These are phyloP conservation scores for Hygrocybe punicea DNA, from an alignment of 768 basidiomycete genomes.

Conservation along the genomic window DNA sequence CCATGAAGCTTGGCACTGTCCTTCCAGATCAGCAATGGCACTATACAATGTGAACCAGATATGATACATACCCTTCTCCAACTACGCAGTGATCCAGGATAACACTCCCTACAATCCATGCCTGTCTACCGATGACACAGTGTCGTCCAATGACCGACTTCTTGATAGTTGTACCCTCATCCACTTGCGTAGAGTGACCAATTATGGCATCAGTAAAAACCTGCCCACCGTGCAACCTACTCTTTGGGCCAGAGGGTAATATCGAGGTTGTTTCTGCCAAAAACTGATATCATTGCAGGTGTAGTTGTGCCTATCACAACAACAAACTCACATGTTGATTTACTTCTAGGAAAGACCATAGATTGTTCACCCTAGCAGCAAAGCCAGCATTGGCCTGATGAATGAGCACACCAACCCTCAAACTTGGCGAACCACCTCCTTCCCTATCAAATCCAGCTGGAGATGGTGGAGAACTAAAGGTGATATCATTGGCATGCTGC, in stretches of 20 bases:
- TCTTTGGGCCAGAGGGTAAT: slow-evolving; percentile 58
- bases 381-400: slow-evolving; percentile 53
- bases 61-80: slow-evolving; percentile 66
- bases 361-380: slow-evolving; percentile 70
- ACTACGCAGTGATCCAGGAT: slow-evolving; percentile 87
- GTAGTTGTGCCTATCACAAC: background rate
- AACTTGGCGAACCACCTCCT: slow-evolving; percentile 30
- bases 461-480: slow-evolving; percentile 35
- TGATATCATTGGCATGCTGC: slow-evolving; percentile 24
- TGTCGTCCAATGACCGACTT: slow-evolving; percentile 77
- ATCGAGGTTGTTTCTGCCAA: slow-evolving; percentile 36
- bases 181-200: slow-evolving; percentile 77
- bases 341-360: slow-evolving; percentile 73
- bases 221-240: slow-evolving; percentile 65
- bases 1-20: slow-evolving; percentile 71
- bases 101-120: slow-evolving; percentile 78
- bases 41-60: background rate
- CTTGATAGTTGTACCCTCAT: slow-evolving; percentile 78
- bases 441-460: slow-evolving; percentile 24
- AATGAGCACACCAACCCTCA: slow-evolving; percentile 64
- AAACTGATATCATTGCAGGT: background rate
- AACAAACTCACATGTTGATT: slow-evolving; percentile 64
- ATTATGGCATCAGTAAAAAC: slow-evolving; percentile 81
- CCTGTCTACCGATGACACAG: slow-evolving; percentile 80
- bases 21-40: slow-evolving; percentile 1